phyloP scores from a whole-genome alignment of 2,329 filamentous ascomycete genomes.

The Akanthomyces uredinophilus region DNA sequence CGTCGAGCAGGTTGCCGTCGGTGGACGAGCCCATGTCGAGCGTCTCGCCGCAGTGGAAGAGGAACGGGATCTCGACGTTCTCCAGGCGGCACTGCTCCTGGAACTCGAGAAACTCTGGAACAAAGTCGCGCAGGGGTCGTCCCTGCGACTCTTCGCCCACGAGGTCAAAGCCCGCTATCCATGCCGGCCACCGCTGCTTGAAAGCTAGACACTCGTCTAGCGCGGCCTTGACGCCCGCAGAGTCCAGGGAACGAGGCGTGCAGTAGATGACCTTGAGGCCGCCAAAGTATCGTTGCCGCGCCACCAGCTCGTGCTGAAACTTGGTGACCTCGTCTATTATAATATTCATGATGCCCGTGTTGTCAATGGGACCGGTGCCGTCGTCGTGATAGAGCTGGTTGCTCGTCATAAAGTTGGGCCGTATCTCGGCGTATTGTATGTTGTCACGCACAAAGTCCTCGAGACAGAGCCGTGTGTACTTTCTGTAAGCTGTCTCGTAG shows the following conservation, averaged over 20 bases:
- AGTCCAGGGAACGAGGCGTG: slow-evolving; percentile 57
- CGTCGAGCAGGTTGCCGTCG: slow-evolving; percentile 65
- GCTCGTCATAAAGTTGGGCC: slow-evolving; percentile 61
- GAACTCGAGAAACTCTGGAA: slow-evolving; percentile 53
- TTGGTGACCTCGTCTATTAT: slow-evolving; percentile 49
- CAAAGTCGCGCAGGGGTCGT: slow-evolving; percentile 51
- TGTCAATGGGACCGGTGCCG: slow-evolving; percentile 46
- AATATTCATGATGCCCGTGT: slow-evolving; percentile 55
- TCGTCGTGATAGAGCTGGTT: slow-evolving; percentile 59
- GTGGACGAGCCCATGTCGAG: slow-evolving; percentile 59
- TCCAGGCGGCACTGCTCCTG: slow-evolving; percentile 42
- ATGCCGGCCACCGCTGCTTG: slow-evolving; percentile 49
- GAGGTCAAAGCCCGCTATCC: slow-evolving; percentile 68
- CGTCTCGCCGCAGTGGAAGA: slow-evolving; percentile 75
- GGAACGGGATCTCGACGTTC: slow-evolving; percentile 58
- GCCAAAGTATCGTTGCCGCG: slow-evolving; percentile 41
- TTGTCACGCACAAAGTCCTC: slow-evolving; percentile 58
- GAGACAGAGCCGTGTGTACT: slow-evolving; percentile 56
- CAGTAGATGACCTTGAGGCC: slow-evolving; percentile 69
- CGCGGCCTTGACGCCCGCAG: slow-evolving; percentile 41
- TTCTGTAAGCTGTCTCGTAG: slow-evolving; percentile 57
- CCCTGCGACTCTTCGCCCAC: slow-evolving; percentile 63
- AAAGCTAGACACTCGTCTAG: slow-evolving; percentile 58
- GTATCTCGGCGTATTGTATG: slow-evolving; percentile 67
- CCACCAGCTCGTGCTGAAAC: slow-evolving; percentile 36